Conservation (phyloP, 2,329 filamentous ascomycete species). For the Fusarium longipes region DNA sequence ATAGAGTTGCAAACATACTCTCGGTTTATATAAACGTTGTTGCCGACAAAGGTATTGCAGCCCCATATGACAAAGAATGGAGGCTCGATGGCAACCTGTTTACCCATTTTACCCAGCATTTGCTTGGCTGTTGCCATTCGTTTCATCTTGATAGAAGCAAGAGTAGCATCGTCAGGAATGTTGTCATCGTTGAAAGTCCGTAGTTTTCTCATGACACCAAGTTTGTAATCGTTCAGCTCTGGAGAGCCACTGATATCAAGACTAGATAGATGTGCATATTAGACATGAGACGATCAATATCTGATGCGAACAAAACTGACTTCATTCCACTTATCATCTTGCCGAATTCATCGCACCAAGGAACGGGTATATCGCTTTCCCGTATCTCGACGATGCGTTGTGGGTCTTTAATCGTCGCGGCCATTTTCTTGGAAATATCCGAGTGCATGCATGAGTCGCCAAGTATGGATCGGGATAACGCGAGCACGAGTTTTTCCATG, state of each 20-base stretch:
- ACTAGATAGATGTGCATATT: background rate
- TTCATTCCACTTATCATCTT: conserved; percentile 30
- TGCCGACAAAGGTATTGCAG: conserved; percentile 15
- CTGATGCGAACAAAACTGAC: background rate
- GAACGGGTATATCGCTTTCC: conserved; percentile 5
- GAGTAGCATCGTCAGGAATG: conserved; percentile 1
- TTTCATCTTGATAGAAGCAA: background rate
- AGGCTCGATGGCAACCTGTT: background rate
- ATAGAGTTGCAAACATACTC: background rate
- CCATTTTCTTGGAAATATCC: background rate
- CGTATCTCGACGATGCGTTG: conserved; percentile 9
- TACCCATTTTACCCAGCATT: conserved; percentile 1
- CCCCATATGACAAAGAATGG: conserved; percentile 26
- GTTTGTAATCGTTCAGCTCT: conserved; percentile 1
- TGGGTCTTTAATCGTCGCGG: background rate
- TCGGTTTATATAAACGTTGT: conserved; percentile 20
- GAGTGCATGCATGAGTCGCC: background rate
- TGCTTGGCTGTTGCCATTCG: conserved; percentile 13
- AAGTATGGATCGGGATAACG: background rate
- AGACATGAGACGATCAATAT: accelerated
- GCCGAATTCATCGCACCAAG: conserved; percentile 24
- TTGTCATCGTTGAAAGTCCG: conserved; percentile 9
- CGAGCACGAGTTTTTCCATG: background rate
- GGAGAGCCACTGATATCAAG: background rate
- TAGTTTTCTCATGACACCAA: background rate